Base-by-base conservation (phyloP, 768 basidiomycete species). In the Termitomyces sp. region DNA sequence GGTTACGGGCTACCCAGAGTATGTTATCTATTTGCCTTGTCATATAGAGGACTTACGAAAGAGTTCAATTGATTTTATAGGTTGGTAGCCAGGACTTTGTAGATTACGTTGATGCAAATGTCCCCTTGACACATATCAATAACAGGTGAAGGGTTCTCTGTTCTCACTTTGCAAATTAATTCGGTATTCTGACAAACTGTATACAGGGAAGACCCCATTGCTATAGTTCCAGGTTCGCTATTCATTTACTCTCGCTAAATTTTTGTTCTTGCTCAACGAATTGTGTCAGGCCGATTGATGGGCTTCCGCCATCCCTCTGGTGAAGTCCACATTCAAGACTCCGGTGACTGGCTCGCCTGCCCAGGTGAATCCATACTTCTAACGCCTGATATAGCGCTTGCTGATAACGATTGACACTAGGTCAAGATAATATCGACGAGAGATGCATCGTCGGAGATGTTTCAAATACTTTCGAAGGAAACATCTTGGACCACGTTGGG, bases 71-170 rank as follows among this genome's bases (percentile, higher is more conserved):
- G 6, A 37, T 51, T 26, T 36, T 8, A 15, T 31, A 78, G 77
- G 77, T 78, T 31, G 84, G 86, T 13, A 86, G 87, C 66, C 78
- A 79, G 65, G 81, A 73, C 1, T 88, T 86, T 60, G 85, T 84
- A 0, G 61, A 84, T 64, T 84, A 82, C 62, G 79, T 86, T 48
- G 84, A 86, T 60, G 70, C 77, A 7, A 69, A 81, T 55, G 39
- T 76, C 22, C 52, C 70, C 13, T 61, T 87, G 47, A 83, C 78
- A 0, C 85, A 82, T 63, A 80, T 88, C 61, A 87, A 84, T 64
- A 87, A 88, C 71, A 75, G 68, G 77, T 76, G 34, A 54, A 70
- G 56, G 4, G n/a, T 22, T 56, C 22, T 34, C 39, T 44, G 24
- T 34, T 39, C n/a, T 29, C 37, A 15, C 28, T 39, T 22, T 18